Evolutionary conservation across 139 green algal species (phyloP), one percentile per base, ranked within the genome.

Genomic region (Desmodesmus armatus): DNA sequence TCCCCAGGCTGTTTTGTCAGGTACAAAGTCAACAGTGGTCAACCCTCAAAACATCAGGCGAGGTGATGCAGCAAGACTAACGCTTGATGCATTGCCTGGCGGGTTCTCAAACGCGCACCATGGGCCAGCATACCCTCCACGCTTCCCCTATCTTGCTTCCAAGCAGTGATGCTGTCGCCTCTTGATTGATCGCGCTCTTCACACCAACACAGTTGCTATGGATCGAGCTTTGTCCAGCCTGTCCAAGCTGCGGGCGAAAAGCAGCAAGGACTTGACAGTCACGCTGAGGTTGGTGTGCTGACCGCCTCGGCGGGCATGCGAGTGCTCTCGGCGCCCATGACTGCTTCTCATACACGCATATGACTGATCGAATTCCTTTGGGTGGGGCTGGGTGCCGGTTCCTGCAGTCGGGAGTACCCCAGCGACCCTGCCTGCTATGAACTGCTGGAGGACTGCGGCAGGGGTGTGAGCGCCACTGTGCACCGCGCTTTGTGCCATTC

Each of bases 391-490:
- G 63, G 33, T 27, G 63, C 63, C 63, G 15, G 60, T 33, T 7
- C 27, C 19, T 47, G 60, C 41, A 27, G n/a, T 39, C 13, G 67
- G 83, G 92, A 98, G 13, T 99, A 95, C 80, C 97, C 97, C 0
- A 96, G 91, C 1, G 86, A 86, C 1, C 90, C 93, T 0, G 89
- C 91, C 13, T 84, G 84, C 0, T 99, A 99, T 75, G 88, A 98
- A 37, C 80, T 99, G 58, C 86, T 98, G 31, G 97, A 99, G 78
- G 96, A 99, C 76, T 96, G 94, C 69, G 97, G 97, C 0, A 90
- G 95, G 5, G 97, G 97, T 19, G 96, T 98, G 31, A 97, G 91
- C 73, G 97, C 97, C 31, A 98, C 93, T 70, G 97, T 98, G 5
- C 96, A 94, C 84, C 92, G 93, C 9, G 97, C 96, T 1, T 85